A percentile compares a stretch with the other conserved stretches of the same genome.
phyloP scores from a whole-genome alignment of 495 filamentous ascomycete genomes.

The Pyrenula massariospora region DNA sequence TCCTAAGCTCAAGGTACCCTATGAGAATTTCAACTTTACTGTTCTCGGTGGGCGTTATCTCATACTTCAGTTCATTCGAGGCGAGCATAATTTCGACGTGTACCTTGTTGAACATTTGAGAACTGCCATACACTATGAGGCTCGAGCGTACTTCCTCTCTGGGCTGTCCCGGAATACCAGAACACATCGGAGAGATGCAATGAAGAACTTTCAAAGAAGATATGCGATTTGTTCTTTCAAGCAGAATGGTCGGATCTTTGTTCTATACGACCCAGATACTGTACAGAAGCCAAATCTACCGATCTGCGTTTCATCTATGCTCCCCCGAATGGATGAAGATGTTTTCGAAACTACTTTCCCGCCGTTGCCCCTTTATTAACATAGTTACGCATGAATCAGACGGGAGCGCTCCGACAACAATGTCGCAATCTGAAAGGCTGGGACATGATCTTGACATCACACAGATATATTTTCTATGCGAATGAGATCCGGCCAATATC shows the following conservation, averaged over 20 bases:
- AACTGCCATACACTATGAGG: neutral
- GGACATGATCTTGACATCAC: too few relatives aligned
- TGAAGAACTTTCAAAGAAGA: neutral
- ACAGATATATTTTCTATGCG: too few relatives aligned
- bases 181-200: neutral
- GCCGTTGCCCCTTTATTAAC: too few relatives aligned
- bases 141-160: neutral
- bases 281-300: neutral
- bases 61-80: neutral
- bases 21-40: neutral
- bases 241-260: neutral
- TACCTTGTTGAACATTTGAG: neutral
- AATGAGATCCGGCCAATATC: too few relatives aligned
- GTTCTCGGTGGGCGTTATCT: neutral
- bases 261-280: neutral
- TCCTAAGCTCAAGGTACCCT: neutral
- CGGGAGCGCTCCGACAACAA: too few relatives aligned
- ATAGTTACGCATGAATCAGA: too few relatives aligned
- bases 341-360: too few relatives aligned
- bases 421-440: too few relatives aligned
- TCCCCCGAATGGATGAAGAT: too few relatives aligned
- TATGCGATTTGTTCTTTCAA: neutral
- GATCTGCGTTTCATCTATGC: too few relatives aligned
- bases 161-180: neutral
- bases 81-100: neutral